Percentiles rank a stretch among this genome's conserved stretches.
Evolutionary conservation across 352 stramenopile species (phyloP).

Genomic region (Globisporangium splendens): DNA sequence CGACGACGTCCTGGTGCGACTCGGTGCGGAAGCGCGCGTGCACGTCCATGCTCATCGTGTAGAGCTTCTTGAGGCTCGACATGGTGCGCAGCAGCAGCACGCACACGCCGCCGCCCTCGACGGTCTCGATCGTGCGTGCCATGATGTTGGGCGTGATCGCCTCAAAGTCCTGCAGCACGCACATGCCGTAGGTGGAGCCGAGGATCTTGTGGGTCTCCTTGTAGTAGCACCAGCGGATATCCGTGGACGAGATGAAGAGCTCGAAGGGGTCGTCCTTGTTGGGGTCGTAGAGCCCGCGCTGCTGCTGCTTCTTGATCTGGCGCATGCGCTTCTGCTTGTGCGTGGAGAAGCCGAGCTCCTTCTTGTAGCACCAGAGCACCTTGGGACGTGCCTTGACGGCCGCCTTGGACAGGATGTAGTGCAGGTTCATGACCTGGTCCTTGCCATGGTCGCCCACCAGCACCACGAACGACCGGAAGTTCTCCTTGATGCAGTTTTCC

Average conservation of each 20-base stretch:
- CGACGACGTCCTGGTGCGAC: conserved; percentile 93
- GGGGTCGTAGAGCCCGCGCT: conserved; percentile 90
- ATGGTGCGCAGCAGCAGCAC: conserved; percentile 98
- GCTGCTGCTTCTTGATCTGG: conserved; percentile 95
- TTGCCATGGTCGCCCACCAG: conserved; percentile 99
- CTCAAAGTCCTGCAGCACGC: conserved; percentile 99
- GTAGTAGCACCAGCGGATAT: conserved; percentile 99
- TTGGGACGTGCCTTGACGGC: conserved; percentile 93
- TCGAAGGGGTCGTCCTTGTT: conserved; percentile 97
- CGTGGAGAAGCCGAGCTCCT: conserved; percentile 99
- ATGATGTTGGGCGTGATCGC: conserved; percentile 99
- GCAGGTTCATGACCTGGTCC: conserved; percentile 98
- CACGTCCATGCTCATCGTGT: conserved; percentile 98
- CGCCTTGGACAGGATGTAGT: conserved; percentile 97
- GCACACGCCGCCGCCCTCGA: conserved; percentile 97
- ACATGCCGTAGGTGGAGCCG: conserved; percentile 97
- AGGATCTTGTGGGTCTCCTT: conserved; percentile 99
- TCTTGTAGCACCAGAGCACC: conserved; percentile 99
- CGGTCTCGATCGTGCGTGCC: conserved; percentile 98
- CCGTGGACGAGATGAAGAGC: conserved; percentile 97
- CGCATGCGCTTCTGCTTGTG: conserved; percentile 94
- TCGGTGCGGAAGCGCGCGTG: conserved; percentile 90
- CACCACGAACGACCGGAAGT: conserved; percentile 96
- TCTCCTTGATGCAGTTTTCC: conserved; percentile 95
- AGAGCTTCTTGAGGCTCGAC: conserved; percentile 97